Base-by-base conservation (phyloP, 805 yeast genomes). In the Metschnikowia shivogae region DNA sequence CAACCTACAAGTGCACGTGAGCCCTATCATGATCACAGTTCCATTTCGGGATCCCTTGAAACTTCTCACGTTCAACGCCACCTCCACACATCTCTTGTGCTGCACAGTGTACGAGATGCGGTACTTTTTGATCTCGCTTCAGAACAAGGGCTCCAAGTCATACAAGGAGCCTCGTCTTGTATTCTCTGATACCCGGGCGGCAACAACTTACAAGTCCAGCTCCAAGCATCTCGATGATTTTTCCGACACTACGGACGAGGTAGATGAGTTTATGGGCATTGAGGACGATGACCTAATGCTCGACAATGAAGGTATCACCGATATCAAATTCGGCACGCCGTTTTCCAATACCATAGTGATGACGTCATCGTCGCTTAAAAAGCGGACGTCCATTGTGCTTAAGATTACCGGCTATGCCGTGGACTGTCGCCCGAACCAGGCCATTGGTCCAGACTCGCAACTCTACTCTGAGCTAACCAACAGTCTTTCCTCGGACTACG, bases 231-330 rank as follows among this genome's bases (percentile, higher is more conserved):
- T 17, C 8, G 52, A 52, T 11, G 42, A 50, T 7, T 59, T 49
- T 5, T 52, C 52, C 3, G 53, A 46, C 7, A 34, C 46, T 8
- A 37, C 37, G 6, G 54, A 50, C 11, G 43, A 39, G 7, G 20
- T 40, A 9, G 55, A 46, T 11, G 47, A 37, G 7, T 44, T 47
- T 8, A 32, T 42, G 22, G 44, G 38, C 5, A 46, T 42, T 11
- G 50, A 48, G 17, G 58, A 53, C 31, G 56, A 54, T 38, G 63
- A 60, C 33, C 49, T 62, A 35, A 66, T 67, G 72, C 65, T 85
- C 53, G 95, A 87, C 49, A 80, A 87, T 45, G 97, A 90, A 60
- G 97, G 97, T 2, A 87, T 92, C 32, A 92, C 98, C 0, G 86
- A 82, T 50, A 65, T 87, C 6, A 76, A 77, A 45, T 85, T 89